Percentiles rank a stretch among this genome's conserved stretches.
These are phyloP conservation scores for Mortierella sp. DNA, from an alignment of 371 early-diverging fungal species.

Conservation along the genomic window DNA sequence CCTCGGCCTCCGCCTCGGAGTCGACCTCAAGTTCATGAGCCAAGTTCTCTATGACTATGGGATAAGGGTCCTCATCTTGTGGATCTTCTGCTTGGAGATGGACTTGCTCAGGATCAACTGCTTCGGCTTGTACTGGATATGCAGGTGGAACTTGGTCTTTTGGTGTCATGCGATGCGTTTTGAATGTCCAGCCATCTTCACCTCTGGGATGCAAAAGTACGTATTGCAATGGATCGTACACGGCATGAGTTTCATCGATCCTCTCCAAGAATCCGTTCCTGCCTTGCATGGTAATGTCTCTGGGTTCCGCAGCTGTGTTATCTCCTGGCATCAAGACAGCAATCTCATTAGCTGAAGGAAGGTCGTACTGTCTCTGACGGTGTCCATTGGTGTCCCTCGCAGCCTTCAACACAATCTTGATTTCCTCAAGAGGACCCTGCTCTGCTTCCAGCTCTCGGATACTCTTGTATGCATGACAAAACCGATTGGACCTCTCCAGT, in stretches of 20 bases:
- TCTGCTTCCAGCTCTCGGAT: slow-evolving; percentile 14
- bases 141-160: not conserved
- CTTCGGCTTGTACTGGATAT: not conserved
- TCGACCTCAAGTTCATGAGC: not conserved
- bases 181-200: slow-evolving; percentile 26
- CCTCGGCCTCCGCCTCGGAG: not conserved
- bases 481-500: slow-evolving; percentile 2
- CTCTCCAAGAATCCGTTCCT: not conserved
- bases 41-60: too few species aligned
- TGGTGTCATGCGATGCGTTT: not conserved
- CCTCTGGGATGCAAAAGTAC: slow-evolving; percentile 28
- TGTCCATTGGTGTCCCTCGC: slow-evolving; percentile 3
- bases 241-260: slow-evolving; percentile 3
- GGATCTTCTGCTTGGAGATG: not conserved
- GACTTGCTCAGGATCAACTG: not conserved
- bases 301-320: not conserved
- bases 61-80: not conserved
- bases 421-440: not conserved
- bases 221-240: slow-evolving; percentile 41
- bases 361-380: slow-evolving; percentile 24
- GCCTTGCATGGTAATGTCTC: slow-evolving; percentile 23
- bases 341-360: slow-evolving; percentile 8
- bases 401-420: slow-evolving; percentile 17
- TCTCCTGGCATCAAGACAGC: slow-evolving; percentile 16
- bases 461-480: slow-evolving; percentile 8